Evolutionary conservation across 169 alveolate species (phyloP).

Genomic region (Plasmodium reichenowi): DNA sequence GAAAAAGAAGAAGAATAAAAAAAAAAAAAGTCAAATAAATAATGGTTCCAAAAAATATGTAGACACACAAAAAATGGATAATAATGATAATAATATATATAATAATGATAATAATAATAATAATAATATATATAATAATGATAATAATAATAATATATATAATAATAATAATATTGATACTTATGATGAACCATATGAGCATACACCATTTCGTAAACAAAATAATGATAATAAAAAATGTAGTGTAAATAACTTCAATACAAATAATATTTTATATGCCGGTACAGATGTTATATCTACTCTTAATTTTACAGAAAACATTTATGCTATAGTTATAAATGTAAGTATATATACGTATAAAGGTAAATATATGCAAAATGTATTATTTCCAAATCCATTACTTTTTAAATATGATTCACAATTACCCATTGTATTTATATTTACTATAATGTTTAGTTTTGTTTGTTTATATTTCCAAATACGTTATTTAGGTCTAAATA

Average conservation of each 20-base stretch:
- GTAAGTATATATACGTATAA: slow-evolving; percentile 94
- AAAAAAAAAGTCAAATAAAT: background rate
- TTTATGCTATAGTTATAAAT: slow-evolving; percentile 92
- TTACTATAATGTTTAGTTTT: slow-evolving; percentile 80
- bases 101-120: no score
- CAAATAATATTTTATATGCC: slow-evolving; percentile 81
- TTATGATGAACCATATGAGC: background rate
- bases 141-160: no score
- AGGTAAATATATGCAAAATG: slow-evolving; percentile 95
- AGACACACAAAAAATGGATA: no score
- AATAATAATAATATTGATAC: no score
- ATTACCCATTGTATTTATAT: slow-evolving; percentile 83
- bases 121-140: no score
- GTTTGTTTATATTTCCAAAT: slow-evolving; percentile 85
- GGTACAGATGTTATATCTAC: slow-evolving; percentile 85
- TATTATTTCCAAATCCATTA: slow-evolving; percentile 92
- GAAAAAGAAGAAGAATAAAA: background rate
- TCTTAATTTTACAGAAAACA: slow-evolving; percentile 79
- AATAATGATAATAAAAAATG: slow-evolving; percentile 1
- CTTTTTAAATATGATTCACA: slow-evolving; percentile 87
- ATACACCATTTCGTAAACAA: no score
- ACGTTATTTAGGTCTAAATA: slow-evolving; percentile 84
- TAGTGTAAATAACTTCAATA: background rate
- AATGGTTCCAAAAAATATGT: no score
- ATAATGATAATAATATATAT: no score